A percentile compares a stretch with the other conserved stretches of the same genome.
phyloP scores from a whole-genome alignment of 2,329 filamentous ascomycete genomes.

The Achaetomium macrosporum region DNA sequence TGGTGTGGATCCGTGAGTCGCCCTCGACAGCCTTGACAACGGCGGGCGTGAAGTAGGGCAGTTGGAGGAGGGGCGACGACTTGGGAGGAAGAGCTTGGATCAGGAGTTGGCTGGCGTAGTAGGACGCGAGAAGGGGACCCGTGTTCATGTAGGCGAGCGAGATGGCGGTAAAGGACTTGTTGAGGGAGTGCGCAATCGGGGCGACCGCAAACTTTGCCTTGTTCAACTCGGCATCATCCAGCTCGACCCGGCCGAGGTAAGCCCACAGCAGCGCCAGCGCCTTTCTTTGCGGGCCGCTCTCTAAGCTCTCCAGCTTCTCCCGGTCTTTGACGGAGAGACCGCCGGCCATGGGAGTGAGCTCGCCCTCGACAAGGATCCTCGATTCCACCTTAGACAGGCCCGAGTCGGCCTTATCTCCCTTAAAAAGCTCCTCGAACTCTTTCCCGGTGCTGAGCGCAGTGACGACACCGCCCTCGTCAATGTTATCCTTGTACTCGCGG shows the following conservation, averaged over 20 bases:
- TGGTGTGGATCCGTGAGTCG: constrained; percentile 67
- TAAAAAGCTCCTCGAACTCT: constrained; percentile 73
- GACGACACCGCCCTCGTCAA: constrained; percentile 74
- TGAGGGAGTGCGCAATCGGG: constrained; percentile 77
- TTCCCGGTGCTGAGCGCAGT: constrained; percentile 76
- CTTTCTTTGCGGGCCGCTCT: constrained; percentile 76
- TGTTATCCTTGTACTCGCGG: constrained; percentile 81
- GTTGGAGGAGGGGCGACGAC: constrained; percentile 81
- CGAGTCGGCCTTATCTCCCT: constrained; percentile 71
- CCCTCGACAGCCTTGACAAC: constrained; percentile 65
- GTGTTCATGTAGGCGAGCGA: constrained; percentile 82
- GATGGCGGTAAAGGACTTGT: constrained; percentile 81
- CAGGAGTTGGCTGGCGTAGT: constrained; percentile 75
- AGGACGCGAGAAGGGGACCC: constrained; percentile 73
- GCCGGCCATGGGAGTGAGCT: constrained; percentile 44
- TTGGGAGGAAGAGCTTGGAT: constrained; percentile 84
- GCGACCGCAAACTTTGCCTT: constrained; percentile 85
- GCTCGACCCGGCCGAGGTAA: constrained; percentile 81
- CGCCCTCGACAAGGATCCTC: constrained; percentile 61
- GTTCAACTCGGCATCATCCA: constrained; percentile 71
- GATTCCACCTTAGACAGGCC: constrained; percentile 81
- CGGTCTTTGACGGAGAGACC: constrained; percentile 69
- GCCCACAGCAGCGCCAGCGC: constrained; percentile 88
- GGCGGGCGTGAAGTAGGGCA: constrained; percentile 74
- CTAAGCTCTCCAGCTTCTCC: constrained; percentile 69